Percentiles rank a stretch among this genome's conserved stretches.
These are phyloP conservation scores for Bromus sterilis DNA, from an alignment of 176 grass and related monocot species.

Conservation along the genomic window DNA sequence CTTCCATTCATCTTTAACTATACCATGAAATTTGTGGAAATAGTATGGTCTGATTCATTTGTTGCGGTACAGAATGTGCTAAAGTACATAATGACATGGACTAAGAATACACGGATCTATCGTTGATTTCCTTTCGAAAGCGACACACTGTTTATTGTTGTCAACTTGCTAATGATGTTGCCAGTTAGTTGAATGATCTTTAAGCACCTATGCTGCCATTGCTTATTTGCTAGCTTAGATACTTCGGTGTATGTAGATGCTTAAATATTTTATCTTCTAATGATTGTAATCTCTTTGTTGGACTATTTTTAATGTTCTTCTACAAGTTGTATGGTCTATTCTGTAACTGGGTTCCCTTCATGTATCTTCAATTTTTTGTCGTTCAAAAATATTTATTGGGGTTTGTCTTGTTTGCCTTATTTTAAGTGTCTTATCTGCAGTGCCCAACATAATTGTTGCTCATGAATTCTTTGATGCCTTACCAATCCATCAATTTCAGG, in stretches of 20 bases:
- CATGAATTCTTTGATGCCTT: conserved; percentile 97
- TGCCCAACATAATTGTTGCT: conserved; percentile 71
- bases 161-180: not conserved
- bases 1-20: not conserved
- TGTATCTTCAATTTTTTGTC: not conserved
- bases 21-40: not conserved
- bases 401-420: conserved; percentile 15
- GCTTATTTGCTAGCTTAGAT: not conserved
- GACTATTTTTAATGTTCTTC: not conserved
- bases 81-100: not conserved
- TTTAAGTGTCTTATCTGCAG: conserved; percentile 34
- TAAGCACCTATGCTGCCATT: not conserved
- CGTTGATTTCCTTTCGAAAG: not conserved
- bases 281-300: not conserved
- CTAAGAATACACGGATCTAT: not conserved
- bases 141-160: not conserved
- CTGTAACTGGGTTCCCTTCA: not conserved
- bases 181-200: not conserved
- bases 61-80: not conserved
- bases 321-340: not conserved
- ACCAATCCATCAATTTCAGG: conserved; percentile 94
- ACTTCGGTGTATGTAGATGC: not conserved
- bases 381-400: not conserved
- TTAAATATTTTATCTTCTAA: conserved; percentile 6
- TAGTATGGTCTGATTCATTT: not conserved